phyloP scores from a whole-genome alignment of 371 early-diverging fungal genomes.

The Rhizopus microsporus region DNA sequence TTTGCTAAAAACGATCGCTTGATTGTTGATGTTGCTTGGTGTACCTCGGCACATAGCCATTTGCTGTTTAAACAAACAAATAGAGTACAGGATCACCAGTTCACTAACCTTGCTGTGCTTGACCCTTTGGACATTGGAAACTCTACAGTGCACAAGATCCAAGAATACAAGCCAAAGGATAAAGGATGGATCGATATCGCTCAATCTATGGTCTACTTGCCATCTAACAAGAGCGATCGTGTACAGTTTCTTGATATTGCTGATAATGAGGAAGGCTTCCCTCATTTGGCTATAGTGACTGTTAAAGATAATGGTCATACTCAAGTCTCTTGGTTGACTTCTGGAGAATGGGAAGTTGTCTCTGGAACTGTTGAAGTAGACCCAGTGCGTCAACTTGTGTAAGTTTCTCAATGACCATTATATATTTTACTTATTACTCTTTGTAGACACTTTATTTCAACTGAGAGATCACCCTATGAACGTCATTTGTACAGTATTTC shows the following conservation, averaged over 20 bases:
- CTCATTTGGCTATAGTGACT: slow-evolving; percentile 81
- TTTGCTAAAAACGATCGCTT: slow-evolving; percentile 72
- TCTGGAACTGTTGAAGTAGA: slow-evolving; percentile 65
- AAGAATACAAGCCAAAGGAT: slow-evolving; percentile 62
- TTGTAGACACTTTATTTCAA: slow-evolving; percentile 64
- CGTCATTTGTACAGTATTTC: slow-evolving; percentile 71
- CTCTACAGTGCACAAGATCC: slow-evolving; percentile 41
- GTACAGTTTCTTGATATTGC: slow-evolving; percentile 81
- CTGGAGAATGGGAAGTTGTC: slow-evolving; percentile 86
- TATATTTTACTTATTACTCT: not conserved
- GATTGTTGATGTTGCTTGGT: slow-evolving; percentile 84
- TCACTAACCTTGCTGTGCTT: slow-evolving; percentile 59
- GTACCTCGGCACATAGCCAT: slow-evolving; percentile 58
- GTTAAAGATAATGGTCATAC: slow-evolving; percentile 32
- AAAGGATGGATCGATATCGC: slow-evolving; percentile 75
- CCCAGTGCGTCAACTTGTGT: slow-evolving; percentile 55
- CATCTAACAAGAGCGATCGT: slow-evolving; percentile 27
- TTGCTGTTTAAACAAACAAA: slow-evolving; percentile 84
- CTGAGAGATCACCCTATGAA: slow-evolving; percentile 76
- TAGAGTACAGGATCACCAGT: slow-evolving; percentile 83
- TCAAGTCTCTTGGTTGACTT: slow-evolving; percentile 76
- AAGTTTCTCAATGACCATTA: slow-evolving; percentile 23
- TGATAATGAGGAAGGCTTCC: slow-evolving; percentile 72
- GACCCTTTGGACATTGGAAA: slow-evolving; percentile 9
- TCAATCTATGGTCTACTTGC: slow-evolving; percentile 49